Conservation (phyloP, 352 stramenopile species). For the Phytophthora melonis region DNA sequence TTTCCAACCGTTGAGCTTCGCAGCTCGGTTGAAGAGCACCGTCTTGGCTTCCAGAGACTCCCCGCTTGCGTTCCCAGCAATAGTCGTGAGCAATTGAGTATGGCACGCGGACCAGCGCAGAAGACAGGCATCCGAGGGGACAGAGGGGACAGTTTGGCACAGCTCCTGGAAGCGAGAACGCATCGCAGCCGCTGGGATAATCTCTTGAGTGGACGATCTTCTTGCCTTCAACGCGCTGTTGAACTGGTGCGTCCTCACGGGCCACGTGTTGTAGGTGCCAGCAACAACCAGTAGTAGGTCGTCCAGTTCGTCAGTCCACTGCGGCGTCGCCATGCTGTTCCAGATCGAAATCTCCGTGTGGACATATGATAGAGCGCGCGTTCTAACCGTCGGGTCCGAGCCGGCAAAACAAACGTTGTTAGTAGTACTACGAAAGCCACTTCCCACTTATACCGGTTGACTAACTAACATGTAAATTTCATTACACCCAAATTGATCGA, state of each 20-base stretch:
- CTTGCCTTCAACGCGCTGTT: neutral
- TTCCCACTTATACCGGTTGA: neutral
- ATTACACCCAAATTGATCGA: constrained; percentile 46
- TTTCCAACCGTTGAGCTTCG: neutral
- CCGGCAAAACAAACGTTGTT: too few species aligned
- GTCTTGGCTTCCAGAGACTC: neutral
- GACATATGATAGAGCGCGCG: too few species aligned
- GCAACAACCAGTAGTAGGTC: neutral
- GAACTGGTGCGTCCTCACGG: neutral
- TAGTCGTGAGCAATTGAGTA: neutral
- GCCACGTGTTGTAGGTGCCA: neutral
- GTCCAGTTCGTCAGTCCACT: neutral
- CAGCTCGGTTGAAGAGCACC: neutral
- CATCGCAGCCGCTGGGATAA: neutral
- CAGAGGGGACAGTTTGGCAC: neutral
- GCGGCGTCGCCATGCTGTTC: neutral
- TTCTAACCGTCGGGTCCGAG: too few species aligned
- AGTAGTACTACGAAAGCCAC: too few species aligned
- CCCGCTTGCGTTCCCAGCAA: neutral
- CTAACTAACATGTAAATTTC: neutral
- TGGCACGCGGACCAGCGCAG: neutral
- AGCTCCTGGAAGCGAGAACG: neutral
- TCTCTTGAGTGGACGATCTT: too few species aligned
- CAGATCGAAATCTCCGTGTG: too few species aligned
- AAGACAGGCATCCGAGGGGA: neutral